A percentile compares a stretch with the other conserved stretches of the same genome.
Evolutionary conservation across 2,329 filamentous ascomycete genomes (phyloP).

Genomic region (Anisogramma anomala): DNA sequence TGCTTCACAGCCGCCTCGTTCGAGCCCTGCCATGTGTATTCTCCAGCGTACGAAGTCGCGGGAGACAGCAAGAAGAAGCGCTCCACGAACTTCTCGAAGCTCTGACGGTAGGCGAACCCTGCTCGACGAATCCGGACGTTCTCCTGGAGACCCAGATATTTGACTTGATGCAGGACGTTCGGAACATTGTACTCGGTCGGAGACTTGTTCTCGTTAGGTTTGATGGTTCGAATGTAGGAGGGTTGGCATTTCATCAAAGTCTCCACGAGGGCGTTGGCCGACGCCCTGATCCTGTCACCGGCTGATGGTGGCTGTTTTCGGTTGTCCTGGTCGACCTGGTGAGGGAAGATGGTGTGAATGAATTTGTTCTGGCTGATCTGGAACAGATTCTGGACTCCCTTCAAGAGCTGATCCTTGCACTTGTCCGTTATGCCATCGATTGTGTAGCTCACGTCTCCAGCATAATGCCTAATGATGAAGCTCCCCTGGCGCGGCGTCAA

Average conservation of each 20-base stretch:
- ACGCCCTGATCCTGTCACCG: slow-evolving; percentile 89
- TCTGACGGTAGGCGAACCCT: slow-evolving; percentile 92
- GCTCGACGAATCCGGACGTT: slow-evolving; percentile 95
- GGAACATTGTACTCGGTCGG: slow-evolving; percentile 80
- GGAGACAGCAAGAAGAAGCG: slow-evolving; percentile 92
- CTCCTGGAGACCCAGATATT: slow-evolving; percentile 97
- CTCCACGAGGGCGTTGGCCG: slow-evolving; percentile 86
- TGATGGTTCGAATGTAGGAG: slow-evolving; percentile 97
- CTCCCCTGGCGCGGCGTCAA: slow-evolving; percentile 85
- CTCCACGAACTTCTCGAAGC: slow-evolving; percentile 96
- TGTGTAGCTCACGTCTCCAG: slow-evolving; percentile 88
- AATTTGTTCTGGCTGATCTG: slow-evolving; percentile 75
- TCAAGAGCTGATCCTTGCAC: slow-evolving; percentile 95
- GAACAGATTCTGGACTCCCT: slow-evolving; percentile 82
- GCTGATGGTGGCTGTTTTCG: slow-evolving; percentile 87
- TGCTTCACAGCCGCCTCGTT: slow-evolving; percentile 78
- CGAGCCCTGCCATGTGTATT: slow-evolving; percentile 91
- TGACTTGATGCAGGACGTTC: slow-evolving; percentile 96
- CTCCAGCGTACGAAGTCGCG: slow-evolving; percentile 88
- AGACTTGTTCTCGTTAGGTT: slow-evolving; percentile 98
- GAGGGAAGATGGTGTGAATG: slow-evolving; percentile 77
- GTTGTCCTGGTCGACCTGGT: slow-evolving; percentile 92
- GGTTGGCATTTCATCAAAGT: slow-evolving; percentile 96
- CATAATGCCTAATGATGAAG: slow-evolving; percentile 98
- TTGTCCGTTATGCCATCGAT: slow-evolving; percentile 98